Evolutionary conservation across 140 eudicot species (phyloP).

Genomic region (Erigeron philadelphicus): DNA sequence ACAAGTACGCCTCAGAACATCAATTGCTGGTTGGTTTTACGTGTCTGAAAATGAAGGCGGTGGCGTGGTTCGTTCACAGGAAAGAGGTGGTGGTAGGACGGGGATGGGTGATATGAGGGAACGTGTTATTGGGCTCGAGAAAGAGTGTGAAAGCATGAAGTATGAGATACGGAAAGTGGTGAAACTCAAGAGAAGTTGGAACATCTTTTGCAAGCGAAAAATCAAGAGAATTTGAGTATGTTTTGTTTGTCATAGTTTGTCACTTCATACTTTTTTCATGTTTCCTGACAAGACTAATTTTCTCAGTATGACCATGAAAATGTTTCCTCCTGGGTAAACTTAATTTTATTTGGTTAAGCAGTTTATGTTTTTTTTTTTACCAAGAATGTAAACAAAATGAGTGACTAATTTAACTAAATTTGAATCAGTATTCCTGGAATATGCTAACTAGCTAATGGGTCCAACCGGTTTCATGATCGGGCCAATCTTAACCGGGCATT

Average conservation of each 20-base stretch:
- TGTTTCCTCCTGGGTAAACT: too few relatives aligned
- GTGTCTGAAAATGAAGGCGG: slow-evolving; percentile 50
- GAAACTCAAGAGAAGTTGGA: slow-evolving; percentile 62
- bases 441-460: too few relatives aligned
- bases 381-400: too few relatives aligned
- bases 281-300: too few relatives aligned
- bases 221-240: slow-evolving; percentile 18
- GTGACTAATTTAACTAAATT: too few relatives aligned
- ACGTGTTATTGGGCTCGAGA: slow-evolving; percentile 66
- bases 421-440: too few relatives aligned
- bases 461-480: too few relatives aligned
- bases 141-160: slow-evolving; percentile 63
- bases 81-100: slow-evolving; percentile 4
- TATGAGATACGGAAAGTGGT: slow-evolving; percentile 55
- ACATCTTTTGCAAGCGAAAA: slow-evolving; percentile 42
- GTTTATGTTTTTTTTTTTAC: too few relatives aligned
- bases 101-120: slow-evolving; percentile 45
- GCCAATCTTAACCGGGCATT: too few relatives aligned
- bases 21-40: slow-evolving; percentile 74
- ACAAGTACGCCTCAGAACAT: slow-evolving; percentile 70
- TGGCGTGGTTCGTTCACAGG: slow-evolving; percentile 20
- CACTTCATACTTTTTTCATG: background rate
- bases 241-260: slow-evolving; percentile 7
- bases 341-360: too few relatives aligned
- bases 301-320: too few relatives aligned